Conservation (phyloP, 352 stramenopile species). For the Phytophthora tubulina region DNA sequence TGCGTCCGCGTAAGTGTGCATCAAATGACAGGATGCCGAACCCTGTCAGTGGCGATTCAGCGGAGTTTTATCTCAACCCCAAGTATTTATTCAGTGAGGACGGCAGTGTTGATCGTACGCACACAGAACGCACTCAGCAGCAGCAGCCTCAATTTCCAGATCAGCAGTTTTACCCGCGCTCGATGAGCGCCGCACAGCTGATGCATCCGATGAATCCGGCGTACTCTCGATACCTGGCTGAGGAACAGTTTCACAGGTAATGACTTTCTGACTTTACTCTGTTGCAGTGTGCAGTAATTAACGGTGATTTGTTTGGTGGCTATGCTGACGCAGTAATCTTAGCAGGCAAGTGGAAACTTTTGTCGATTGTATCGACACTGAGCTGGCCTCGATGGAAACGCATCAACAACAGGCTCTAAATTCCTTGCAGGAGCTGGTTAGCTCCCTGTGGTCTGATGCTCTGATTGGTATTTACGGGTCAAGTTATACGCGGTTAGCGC, state of each 20-base stretch:
- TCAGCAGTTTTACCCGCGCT: slow-evolving; percentile 23
- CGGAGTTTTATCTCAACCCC: slow-evolving; percentile 25
- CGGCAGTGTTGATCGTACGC: neutral
- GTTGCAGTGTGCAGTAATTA: slow-evolving; percentile 3
- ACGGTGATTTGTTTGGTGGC: slow-evolving; percentile 12
- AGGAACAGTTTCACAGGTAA: slow-evolving; percentile 52
- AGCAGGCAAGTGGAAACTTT: slow-evolving; percentile 66
- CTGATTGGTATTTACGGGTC: slow-evolving; percentile 97
- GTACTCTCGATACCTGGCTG: slow-evolving; percentile 34
- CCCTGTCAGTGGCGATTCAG: slow-evolving; percentile 12
- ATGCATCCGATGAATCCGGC: slow-evolving; percentile 29
- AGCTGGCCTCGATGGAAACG: slow-evolving; percentile 47
- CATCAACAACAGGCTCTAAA: slow-evolving; percentile 63
- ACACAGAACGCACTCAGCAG: slow-evolving; percentile 22
- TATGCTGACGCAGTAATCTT: slow-evolving; percentile 44
- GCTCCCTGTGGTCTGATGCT: slow-evolving; percentile 86
- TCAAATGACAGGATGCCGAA: slow-evolving; percentile 17
- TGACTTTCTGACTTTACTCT: neutral
- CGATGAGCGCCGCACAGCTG: slow-evolving; percentile 19
- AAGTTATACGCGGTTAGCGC: slow-evolving; percentile 94
- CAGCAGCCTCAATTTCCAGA: slow-evolving; percentile 27
- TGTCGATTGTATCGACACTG: slow-evolving; percentile 57
- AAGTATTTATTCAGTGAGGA: slow-evolving; percentile 44
- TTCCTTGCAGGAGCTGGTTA: slow-evolving; percentile 55
- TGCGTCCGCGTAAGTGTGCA: slow-evolving; percentile 25